Percentiles rank a stretch among this genome's conserved stretches.
Evolutionary conservation across 345 rosid genomes (phyloP).

Genomic region (Linum trigynum): DNA sequence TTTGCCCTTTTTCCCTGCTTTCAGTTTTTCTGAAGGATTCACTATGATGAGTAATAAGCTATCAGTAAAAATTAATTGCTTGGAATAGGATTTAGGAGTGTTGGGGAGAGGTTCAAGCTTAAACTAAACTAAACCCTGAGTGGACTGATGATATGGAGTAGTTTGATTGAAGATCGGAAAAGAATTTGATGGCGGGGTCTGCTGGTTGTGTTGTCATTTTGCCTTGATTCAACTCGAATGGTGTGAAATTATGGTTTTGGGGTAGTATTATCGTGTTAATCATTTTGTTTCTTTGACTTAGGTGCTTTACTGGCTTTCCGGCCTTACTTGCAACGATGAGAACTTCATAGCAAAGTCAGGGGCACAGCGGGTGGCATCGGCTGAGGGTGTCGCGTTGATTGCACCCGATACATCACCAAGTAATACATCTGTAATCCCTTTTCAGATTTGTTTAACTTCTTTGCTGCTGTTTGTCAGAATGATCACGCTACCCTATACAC

Average conservation of each 20-base stretch:
- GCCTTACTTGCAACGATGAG: slow-evolving; percentile 81
- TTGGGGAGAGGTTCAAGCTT: background rate
- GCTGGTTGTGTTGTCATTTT: no score
- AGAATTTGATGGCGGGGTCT: no score
- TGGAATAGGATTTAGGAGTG: background rate
- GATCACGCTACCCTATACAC: background rate
- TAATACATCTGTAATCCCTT: slow-evolving; percentile 16
- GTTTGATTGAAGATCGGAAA: no score
- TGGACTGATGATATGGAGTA: no score
- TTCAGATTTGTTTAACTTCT: background rate
- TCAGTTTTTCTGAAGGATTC: background rate
- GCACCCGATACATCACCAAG: slow-evolving; percentile 90
- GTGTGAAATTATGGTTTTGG: background rate
- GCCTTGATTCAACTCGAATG: no score
- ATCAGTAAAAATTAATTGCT: background rate
- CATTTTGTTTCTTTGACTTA: slow-evolving; percentile 15
- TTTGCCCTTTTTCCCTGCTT: background rate
- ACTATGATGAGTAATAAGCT: background rate
- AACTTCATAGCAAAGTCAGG: slow-evolving; percentile 78
- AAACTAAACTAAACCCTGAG: no score
- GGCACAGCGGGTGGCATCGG: slow-evolving; percentile 77
- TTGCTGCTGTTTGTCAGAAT: background rate
- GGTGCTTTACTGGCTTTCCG: slow-evolving; percentile 92
- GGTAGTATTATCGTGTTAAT: background rate
- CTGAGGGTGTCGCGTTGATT: slow-evolving; percentile 67